phyloP scores from a whole-genome alignment of 2,329 filamentous ascomycete species.

The Colletotrichum sp. region DNA sequence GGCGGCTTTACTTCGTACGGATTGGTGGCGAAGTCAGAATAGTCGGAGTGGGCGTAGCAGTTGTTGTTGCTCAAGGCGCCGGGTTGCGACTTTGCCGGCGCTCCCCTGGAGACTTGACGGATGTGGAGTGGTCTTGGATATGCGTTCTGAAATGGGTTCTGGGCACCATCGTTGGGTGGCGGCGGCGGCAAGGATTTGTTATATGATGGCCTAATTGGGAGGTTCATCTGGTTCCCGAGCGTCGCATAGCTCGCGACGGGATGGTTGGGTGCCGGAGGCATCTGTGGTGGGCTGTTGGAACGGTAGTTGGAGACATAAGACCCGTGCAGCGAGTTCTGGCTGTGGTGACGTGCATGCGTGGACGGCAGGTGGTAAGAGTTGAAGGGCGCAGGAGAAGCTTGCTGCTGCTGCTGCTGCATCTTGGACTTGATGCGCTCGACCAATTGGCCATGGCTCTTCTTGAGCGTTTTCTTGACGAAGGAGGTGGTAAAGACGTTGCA shows the following conservation, averaged over 20 bases:
- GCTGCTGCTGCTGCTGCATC: not conserved
- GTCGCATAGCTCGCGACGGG: not conserved
- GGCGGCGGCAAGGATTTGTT: not conserved
- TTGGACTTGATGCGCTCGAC: constrained; percentile 66
- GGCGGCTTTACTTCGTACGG: not conserved
- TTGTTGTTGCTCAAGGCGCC: not conserved
- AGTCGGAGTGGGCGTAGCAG: not conserved
- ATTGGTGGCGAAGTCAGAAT: not conserved
- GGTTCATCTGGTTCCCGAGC: not conserved
- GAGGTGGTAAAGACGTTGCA: constrained; percentile 78
- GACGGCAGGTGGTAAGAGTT: not conserved
- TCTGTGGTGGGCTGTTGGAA: not conserved
- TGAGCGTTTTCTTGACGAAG: constrained; percentile 84
- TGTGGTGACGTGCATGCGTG: not conserved
- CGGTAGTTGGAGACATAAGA: not conserved
- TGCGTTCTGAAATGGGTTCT: not conserved
- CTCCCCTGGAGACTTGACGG: not conserved
- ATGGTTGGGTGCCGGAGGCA: not conserved
- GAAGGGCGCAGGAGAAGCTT: not conserved
- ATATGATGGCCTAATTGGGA: constrained; percentile 9
- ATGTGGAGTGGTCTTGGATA: constrained; percentile 5
- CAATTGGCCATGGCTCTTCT: constrained; percentile 74
- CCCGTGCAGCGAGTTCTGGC: not conserved
- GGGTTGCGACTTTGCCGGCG: not conserved
- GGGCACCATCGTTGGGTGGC: not conserved